phyloP scores from a whole-genome alignment of 1,284 basidiomycete genomes.

The Ceratobasidium sp. region DNA sequence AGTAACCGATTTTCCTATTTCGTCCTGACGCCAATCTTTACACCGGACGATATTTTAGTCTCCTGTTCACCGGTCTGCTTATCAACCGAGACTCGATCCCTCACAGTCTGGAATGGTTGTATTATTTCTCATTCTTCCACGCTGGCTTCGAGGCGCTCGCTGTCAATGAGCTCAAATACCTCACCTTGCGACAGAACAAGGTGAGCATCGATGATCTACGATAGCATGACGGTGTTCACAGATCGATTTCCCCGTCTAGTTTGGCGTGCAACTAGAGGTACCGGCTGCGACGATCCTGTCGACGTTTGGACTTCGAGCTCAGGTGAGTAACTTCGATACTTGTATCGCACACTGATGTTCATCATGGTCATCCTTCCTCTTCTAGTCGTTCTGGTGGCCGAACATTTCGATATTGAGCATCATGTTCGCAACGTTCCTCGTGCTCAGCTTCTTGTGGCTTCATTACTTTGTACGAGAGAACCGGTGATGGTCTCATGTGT shows the following conservation, averaged over 20 bases:
- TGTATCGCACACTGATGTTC: conserved; percentile 22
- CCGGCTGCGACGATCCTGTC: conserved; percentile 94
- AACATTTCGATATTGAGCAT: conserved; percentile 85
- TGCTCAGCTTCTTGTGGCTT: conserved; percentile 79
- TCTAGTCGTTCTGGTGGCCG: conserved; percentile 94
- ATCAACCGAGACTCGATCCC: conserved; percentile 92
- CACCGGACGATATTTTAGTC: conserved; percentile 60
- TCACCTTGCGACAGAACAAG: conserved; percentile 91
- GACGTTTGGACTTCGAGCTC: conserved; percentile 86
- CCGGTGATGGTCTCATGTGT: conserved; percentile 60
- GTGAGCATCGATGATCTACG: conserved; percentile 59
- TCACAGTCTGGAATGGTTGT: conserved; percentile 81
- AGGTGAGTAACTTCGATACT: conserved; percentile 60
- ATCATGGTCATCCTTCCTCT: conserved; percentile 36
- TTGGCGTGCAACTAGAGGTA: conserved; percentile 92
- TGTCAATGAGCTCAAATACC: conserved; percentile 93
- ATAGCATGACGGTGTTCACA: background rate
- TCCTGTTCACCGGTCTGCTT: conserved; percentile 93
- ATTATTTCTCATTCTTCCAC: conserved; percentile 96
- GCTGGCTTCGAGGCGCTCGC: conserved; percentile 97
- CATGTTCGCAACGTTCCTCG: conserved; percentile 82
- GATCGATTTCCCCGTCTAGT: conserved; percentile 60
- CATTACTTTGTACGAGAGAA: conserved; percentile 92
- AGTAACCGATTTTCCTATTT: conserved; percentile 54
- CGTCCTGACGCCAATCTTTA: conserved; percentile 9